Evolutionary conservation across 805 yeast genomes (phyloP), one percentile per base, ranked within the genome.

Genomic region (Maudiozyma turicensis): DNA sequence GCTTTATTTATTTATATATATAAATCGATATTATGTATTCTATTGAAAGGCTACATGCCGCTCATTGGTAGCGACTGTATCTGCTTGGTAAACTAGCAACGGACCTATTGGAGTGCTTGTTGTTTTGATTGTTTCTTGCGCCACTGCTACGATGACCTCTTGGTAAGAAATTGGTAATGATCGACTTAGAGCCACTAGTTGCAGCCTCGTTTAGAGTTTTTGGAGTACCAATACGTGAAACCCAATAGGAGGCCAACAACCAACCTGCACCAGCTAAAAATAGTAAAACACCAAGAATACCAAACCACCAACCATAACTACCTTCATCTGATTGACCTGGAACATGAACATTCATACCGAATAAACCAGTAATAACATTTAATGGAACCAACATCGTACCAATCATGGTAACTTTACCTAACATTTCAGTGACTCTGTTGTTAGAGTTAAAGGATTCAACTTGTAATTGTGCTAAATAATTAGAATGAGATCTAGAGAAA

Each of bases 311-410:
- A 2, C 71, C 77, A 39, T 74, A 65, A 42, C 67, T 69, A 6
- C 48, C 42, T 5, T 29, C 53, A 11, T 57, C 70, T 51, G 26
- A 20, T 34, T 76, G 68, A 31, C 96, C 96, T 0, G 97, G 97
- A 31, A 91, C 85, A 10, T 58, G 67, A 15, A 91, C 98, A 66
- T 91, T 91, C 99, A 91, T 91, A 60, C 97, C 97, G 68, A 91
- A 91, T 54, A 90, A 62, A 64, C 97, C 96, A 2, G 97, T 88
- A 43, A 91, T 76, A 50, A 91, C 71, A 64, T 91, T 91, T 73
- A 91, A 75, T 13, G 98, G 98, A 53, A 91, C 84, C 32, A 91
- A 72, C 59, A 91, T 74, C 0, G 97, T 89, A 75, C 97, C 98
- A 35, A 91, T 71, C 51, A 91, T 59, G 0, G 99, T 90, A 29